Base-by-base conservation (phyloP, 169 alveolate genomes). In the Plasmodium chabaudi region DNA sequence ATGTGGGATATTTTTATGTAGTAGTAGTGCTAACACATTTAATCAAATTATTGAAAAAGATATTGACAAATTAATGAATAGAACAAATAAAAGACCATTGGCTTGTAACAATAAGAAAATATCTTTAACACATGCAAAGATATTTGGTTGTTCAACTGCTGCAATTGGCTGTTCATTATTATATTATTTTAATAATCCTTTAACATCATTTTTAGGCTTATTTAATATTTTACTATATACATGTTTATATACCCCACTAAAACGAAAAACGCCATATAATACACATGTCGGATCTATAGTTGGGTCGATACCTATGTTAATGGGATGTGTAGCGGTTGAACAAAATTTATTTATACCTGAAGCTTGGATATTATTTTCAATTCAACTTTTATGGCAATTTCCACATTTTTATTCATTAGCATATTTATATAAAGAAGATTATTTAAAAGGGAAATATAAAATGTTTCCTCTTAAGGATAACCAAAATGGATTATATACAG, bases 361-460 rank as follows among this genome's bases (percentile, higher is more conserved):
- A 49, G 95, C 96, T 0, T 94, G 96, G 96, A 82, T 94, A 39
- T 56, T 94, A 51, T 94, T 94, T 57, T 69, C 93, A 15, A 57
- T 92, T n/a, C 93, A 92, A 82, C 74, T 92, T 39, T 89, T 88
- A 46, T 94, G 96, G 96, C 96, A 94, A 51, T 72, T 94, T 10
- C 96, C 96, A 1, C 96, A 94, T 69, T 94, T 94, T 59, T 94
- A 94, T 57, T 87, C 95, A n/a, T 68, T 94, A 53, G 95, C 96
- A 13, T 92, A 94, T 90, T 89, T 94, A 51, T 87, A 93, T 87
- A 93, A 94, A 77, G 93, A 92, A 23, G 96, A 94, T 88, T 94
- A 92, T 72, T 51, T 74, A 69, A 92, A 77, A 61, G 96, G 95
- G 55, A 91, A 86, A 12, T 87, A 92, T 42, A 89, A 92, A 79